Evolutionary conservation across 2,329 filamentous ascomycete species (phyloP), one percentile per base, ranked within the genome.

Genomic region (Cladorrhinum sp.): DNA sequence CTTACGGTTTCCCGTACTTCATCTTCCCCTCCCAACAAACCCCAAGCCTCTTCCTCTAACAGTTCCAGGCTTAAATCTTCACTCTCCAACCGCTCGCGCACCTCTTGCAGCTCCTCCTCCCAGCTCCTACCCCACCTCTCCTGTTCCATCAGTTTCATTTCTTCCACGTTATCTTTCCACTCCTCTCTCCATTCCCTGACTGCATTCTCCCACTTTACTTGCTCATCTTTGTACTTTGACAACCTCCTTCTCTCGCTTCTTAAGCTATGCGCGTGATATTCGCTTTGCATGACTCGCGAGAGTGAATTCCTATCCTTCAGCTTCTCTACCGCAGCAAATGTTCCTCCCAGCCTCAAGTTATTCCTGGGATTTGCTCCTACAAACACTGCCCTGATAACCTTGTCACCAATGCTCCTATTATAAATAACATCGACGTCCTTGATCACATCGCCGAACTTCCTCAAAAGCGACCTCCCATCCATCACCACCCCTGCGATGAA

Each of bases 281-380:
- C 12, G 27, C 27, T 32, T 32, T n/a, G 10, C 36, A 41, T 10
- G n/a, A 18, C 5, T 9, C 16, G 29, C 29, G 29, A 10, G 36
- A 16, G 36, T 13, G 5, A 9, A 18, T n/a, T 41, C 27, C 27
- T 12, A 16, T 67, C 65, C 32, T 80, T 72, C 52, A 84, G 79
- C 69, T 79, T 79, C 77, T 97, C 92, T 0, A 97, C 83, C 0
- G 89, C 85, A 0, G 88, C 88, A 73, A 86, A 97, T 0, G 92
- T 96, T 2, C 80, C 81, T 68, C 91, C 93, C 1, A 91, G 84
- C 1, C 86, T 84, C 27, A 97, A 83, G 65, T 96, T 90, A 73
- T 97, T 97, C 27, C 93, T 84, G 16, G 93, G 93, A 69, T 96
- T 96, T 1, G 93, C 93, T 16, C 88, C 93, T 2, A 93, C 84